Base-by-base conservation (phyloP, 768 basidiomycete species). In the Coprinellus aureogranulatus region DNA sequence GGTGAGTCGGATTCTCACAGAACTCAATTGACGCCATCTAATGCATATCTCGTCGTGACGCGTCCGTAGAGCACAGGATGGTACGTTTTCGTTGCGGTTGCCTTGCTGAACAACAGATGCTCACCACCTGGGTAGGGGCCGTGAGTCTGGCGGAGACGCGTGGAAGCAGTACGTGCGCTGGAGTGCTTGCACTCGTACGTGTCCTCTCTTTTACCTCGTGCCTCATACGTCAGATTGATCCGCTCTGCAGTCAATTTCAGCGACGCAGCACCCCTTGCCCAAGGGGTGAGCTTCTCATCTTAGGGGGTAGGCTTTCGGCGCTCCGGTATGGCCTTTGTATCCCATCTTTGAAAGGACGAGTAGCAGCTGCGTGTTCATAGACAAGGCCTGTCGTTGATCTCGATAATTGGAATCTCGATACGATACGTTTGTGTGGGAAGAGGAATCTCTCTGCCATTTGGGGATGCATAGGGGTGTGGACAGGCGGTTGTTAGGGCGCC, bases 161-260 rank as follows among this genome's bases (percentile, higher is more conserved):
- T 98, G 96, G 96, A 94, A 95, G 71, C 92, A 96, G 71, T 94
- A 94, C 64, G 90, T 94, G 40, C 85, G 92, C 52, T 95, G 91
- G 91, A 88, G 88, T 71, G 85, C 89, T 46, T 94, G 92, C 70
- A 97, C 95, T 11, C 75, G 81, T 82, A 66, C 50, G 78, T 70
- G 14, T 50, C 50, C 22, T 39, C 45, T 27, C 40, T 49, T 31
- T n/a, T 34, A 52, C 45, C 54, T 59, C 37, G 45, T 58, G 46
- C 55, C 23, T 61, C 52, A 25, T 50, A 37, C 22, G n/a, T 40
- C 56, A 14, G n/a, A n/a, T 14, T 34, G 14, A 34, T 51, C 49
- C 50, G 41, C 49, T 52, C 22, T 59, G 30, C 58, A 83, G 81
- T 98, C 70, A 98, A 98, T 74, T 98, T 90, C 74, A 92, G 90